Evolutionary conservation across 176 grass and related monocot genomes (phyloP).

Genomic region (Hsuehochloa calcarea): DNA sequence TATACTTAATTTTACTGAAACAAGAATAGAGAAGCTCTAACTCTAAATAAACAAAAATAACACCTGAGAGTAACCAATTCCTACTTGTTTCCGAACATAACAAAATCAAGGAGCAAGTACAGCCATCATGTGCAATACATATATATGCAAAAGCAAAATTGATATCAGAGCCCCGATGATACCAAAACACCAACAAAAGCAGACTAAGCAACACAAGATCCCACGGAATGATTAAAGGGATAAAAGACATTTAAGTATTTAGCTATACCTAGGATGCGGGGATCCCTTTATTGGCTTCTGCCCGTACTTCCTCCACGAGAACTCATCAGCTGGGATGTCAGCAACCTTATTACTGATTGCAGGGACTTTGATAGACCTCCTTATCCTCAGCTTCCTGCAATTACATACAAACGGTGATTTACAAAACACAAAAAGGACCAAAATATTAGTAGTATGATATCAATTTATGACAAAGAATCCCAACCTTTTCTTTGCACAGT

Average conservation of each 20-base stretch:
- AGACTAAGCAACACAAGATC: neutral
- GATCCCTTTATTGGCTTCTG: conserved; percentile 99
- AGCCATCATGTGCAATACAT: neutral
- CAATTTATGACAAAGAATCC: neutral
- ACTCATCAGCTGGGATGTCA: conserved; percentile 90
- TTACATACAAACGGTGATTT: neutral
- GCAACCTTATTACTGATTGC: conserved; percentile 94
- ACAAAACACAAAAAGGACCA: neutral
- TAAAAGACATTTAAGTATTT: conserved; percentile 7
- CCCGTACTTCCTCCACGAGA: conserved; percentile 95
- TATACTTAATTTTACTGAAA: neutral
- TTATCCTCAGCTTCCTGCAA: conserved; percentile 80
- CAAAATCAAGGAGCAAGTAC: neutral
- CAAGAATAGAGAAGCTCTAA: neutral
- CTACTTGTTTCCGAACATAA: neutral
- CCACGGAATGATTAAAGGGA: neutral
- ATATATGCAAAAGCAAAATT: neutral
- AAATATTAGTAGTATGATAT: neutral
- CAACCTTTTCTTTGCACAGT: conserved; percentile 97
- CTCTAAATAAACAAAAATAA: neutral
- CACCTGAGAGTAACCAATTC: neutral
- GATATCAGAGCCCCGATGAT: neutral
- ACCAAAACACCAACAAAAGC: neutral
- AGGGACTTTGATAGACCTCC: conserved; percentile 95
- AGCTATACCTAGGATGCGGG: conserved; percentile 88